Base-by-base conservation (phyloP, 441 rosid species). In the Erodium texanum region DNA sequence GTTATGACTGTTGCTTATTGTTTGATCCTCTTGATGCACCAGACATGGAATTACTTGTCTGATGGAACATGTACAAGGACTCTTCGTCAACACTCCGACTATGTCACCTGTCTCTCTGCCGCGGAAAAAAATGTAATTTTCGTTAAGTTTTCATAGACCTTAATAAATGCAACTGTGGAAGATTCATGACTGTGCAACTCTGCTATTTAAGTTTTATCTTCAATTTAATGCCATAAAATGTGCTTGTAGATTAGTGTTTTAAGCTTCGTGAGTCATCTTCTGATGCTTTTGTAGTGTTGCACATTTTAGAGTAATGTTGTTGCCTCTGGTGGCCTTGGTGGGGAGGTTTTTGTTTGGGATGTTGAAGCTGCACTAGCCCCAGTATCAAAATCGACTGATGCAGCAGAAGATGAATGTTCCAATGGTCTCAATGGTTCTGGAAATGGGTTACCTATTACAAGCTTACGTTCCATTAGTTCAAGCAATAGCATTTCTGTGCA, bases 251-350 rank as follows among this genome's bases (percentile, higher is more conserved):
- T 71, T 64, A 48, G 24, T 74, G 43, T 27, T 61, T 10, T 63
- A 70, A 66, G 23, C 43, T 69, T 27, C 67, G 50, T 18, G 75
- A 74, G 74, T 76, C 82, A 73, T 74, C 81, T 81, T 82, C 87
- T 92, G 84, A 92, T 81, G 80, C 82, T 86, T 70, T 80, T 78
- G 74, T 88, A 82, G 93, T 86, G 76, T 81, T 83, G 58, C 75
- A 83, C 80, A 78, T 85, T 80, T 78, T 90, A 94, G 99, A 83
- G 83, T 87, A 88, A 87, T 83, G 74, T 87, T 76, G 89, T 94
- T 88, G 99, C 97, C 77, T 94, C 99, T 76, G 96, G 97, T 84
- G 99, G 96, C 77, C 99, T 94, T 87, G 99, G 98, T 56, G 97
- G 97, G 82, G 99, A 94, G 86, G 98, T 94, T 77, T 90, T 86